Percentiles rank a stretch among this genome's conserved stretches.
Evolutionary conservation across 352 stramenopile species (phyloP).

Genomic region (Pythium periplocum): DNA sequence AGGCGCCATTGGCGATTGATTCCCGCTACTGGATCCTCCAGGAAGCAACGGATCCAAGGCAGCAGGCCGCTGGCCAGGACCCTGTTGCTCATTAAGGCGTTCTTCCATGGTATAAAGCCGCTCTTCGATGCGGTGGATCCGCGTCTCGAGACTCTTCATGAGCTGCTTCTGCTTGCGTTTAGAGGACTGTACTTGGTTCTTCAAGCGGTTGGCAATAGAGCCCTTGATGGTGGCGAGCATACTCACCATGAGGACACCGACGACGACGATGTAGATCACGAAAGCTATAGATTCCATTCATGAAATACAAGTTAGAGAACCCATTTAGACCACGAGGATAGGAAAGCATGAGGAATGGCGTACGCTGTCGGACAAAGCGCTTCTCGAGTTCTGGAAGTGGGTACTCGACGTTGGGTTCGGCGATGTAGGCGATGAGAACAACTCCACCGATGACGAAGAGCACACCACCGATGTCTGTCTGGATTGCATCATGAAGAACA

Average conservation of each 20-base stretch:
- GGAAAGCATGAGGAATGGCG: background rate
- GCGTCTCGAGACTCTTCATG: constrained; percentile 71
- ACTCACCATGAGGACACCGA: constrained; percentile 65
- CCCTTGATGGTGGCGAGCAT: constrained; percentile 89
- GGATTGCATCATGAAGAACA: background rate
- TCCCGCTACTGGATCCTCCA: background rate
- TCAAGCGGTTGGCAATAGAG: constrained; percentile 75
- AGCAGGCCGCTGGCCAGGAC: constrained; percentile 4
- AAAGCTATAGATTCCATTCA: too few relatives aligned
- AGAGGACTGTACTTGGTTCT: constrained; percentile 82
- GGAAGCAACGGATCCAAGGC: constrained; percentile 6
- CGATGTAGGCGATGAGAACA: constrained; percentile 83
- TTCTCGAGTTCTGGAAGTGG: constrained; percentile 77
- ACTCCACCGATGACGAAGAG: constrained; percentile 85
- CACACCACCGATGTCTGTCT: constrained; percentile 80
- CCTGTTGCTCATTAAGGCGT: constrained; percentile 30
- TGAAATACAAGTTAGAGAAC: too few relatives aligned
- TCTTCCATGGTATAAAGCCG: constrained; percentile 64
- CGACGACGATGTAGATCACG: constrained; percentile 63
- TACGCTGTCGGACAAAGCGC: constrained; percentile 74
- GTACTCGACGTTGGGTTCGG: constrained; percentile 82
- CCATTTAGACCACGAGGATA: too few relatives aligned
- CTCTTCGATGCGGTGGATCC: constrained; percentile 62
- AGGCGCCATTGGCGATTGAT: constrained; percentile 6
- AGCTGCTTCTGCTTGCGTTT: constrained; percentile 77